Conservation (phyloP, 148 eudicot species). For the Selenicereus undatus region DNA sequence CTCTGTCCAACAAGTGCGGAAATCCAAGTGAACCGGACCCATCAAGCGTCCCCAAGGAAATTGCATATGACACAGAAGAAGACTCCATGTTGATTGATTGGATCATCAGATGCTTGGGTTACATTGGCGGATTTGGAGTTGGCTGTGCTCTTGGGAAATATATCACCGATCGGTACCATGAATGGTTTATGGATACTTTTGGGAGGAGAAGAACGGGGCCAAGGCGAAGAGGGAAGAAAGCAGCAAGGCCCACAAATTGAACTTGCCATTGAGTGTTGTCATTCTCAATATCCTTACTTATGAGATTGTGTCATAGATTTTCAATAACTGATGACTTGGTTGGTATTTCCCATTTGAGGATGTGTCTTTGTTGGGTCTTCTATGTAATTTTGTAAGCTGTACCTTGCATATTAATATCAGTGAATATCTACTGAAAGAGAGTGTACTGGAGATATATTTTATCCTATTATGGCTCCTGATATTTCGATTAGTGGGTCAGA, state of each 20-base stretch:
- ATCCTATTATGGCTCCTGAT: background rate
- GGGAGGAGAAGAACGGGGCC: constrained; percentile 3
- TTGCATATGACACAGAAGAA: background rate
- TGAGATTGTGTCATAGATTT: background rate
- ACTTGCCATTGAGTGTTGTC: background rate
- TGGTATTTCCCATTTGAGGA: background rate
- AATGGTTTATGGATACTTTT: constrained; percentile 23
- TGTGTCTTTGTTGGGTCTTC: background rate
- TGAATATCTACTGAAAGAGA: background rate
- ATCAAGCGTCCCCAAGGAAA: background rate
- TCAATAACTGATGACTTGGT: background rate
- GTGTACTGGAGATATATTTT: background rate
- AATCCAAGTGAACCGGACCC: background rate
- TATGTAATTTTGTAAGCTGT: background rate
- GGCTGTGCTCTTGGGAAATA: constrained; percentile 29
- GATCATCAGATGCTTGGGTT: constrained; percentile 26
- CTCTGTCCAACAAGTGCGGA: constrained; percentile 20
- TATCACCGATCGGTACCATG: constrained; percentile 13
- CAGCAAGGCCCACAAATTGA: background rate
- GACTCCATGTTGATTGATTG: constrained; percentile 19
- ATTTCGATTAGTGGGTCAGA: too few species aligned
- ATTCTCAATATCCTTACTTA: background rate
- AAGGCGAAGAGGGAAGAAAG: background rate
- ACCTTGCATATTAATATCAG: background rate
- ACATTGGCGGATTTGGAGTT: constrained; percentile 18